A percentile compares a stretch with the other conserved stretches of the same genome.
Conservation (phyloP, 257 asterid species). For the Nicotiana knightiana region DNA sequence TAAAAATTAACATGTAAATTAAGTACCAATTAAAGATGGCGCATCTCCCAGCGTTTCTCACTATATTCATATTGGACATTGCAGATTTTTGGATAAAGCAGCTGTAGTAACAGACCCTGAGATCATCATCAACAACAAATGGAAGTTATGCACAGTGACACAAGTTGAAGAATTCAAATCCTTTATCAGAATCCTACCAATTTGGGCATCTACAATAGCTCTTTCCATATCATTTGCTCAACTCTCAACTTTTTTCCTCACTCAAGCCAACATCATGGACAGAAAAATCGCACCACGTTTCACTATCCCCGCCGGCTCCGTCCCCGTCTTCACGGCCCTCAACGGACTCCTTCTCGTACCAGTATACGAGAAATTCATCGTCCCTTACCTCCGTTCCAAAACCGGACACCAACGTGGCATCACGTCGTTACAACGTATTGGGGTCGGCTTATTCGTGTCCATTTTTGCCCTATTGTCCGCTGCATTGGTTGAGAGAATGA, state of each 20-base stretch:
- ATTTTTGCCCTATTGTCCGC: conserved; percentile 60
- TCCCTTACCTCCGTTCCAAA: conserved; percentile 45
- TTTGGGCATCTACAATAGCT: conserved; percentile 72
- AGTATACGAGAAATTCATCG: conserved; percentile 44
- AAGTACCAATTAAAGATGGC: no score
- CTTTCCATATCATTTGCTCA: conserved; percentile 70
- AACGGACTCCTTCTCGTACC: conserved; percentile 64
- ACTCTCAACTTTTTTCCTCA: conserved; percentile 64
- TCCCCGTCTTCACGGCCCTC: conserved; percentile 54
- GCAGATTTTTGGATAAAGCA: conserved; percentile 65
- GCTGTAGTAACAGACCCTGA: conserved; percentile 38
- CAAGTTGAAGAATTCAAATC: conserved; percentile 74
- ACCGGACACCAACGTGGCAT: conserved; percentile 65
- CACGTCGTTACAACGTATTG: conserved; percentile 69
- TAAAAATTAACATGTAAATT: no score
- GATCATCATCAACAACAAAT: conserved; percentile 25
- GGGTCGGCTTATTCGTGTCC: conserved; percentile 57
- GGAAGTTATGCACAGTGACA: conserved; percentile 62
- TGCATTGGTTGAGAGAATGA: conserved; percentile 49
- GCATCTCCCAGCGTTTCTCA: no score
- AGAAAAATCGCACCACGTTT: conserved; percentile 34
- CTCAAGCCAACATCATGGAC: conserved; percentile 51
- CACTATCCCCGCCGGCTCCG: conserved; percentile 52
- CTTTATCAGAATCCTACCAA: conserved; percentile 49
- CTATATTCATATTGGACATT: not conserved